Evolutionary conservation across 768 basidiomycete species (phyloP), one percentile per base, ranked within the genome.

Genomic region (Imleria badia): DNA sequence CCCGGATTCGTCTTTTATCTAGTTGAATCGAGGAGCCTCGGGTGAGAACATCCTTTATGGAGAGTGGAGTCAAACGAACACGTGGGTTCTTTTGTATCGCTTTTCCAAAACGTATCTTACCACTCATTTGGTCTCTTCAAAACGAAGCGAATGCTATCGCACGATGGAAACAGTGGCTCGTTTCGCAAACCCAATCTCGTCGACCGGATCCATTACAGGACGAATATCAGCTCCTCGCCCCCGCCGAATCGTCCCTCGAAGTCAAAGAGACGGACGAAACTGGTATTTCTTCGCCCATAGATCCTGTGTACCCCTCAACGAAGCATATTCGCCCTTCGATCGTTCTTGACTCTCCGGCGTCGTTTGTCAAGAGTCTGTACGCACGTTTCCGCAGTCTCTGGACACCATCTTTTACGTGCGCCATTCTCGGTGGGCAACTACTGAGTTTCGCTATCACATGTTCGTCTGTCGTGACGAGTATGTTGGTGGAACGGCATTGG

Each of bases 401-500:
- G 67, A 68, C 67, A 13, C 66, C 61, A 0, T 63, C 67, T 31
- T 70, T 70, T 29, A 47, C 47, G 20, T 63, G 66, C 33, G 61
- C 68, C 6, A 29, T 68, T 15, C 58, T 68, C n/a, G 67, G 68
- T 8, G 67, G 67, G 10, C 67, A 68, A 34, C 5, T 68, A 5
- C 41, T 68, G 40, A 68, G 67, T 39, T 35, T 68, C 29, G 42
- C 30, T 4, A 13, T 66, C 43, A 68, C 67, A 12, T 68, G 61
- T 29, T 43, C 54, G 11, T 69, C 66, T 10, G 84, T 93, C n/a
- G 85, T 87, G 45, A 94, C 91, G 2, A 86, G 87, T 2, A 84
- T 86, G 65, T 76, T 94, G 39, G 81, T 84, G 3, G 73, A 64
- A 31, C 75, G 86, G 31, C 80, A 83, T 64, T 92, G 90, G 86